Evolutionary conservation across 2,329 filamentous ascomycete genomes (phyloP).

Genomic region (Cercospora sp.): DNA sequence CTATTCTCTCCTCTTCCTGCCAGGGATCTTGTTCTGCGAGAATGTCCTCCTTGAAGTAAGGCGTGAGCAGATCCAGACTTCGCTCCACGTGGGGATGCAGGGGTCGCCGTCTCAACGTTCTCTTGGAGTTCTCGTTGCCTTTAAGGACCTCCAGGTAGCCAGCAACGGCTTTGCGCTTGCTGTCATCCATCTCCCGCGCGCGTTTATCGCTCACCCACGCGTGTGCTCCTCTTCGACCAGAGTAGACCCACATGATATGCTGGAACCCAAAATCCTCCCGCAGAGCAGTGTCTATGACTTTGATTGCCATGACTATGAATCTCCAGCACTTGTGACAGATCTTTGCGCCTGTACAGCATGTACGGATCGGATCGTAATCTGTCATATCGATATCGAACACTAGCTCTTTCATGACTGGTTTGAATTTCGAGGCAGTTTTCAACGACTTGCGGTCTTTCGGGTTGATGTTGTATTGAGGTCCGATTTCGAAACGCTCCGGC

Average conservation of each 20-base stretch:
- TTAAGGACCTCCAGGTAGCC: slow-evolving; percentile 88
- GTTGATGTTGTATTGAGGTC: slow-evolving; percentile 93
- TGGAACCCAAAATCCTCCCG: slow-evolving; percentile 95
- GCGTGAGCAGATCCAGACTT: slow-evolving; percentile 79
- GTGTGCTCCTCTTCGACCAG: slow-evolving; percentile 91
- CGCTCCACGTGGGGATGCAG: slow-evolving; percentile 86
- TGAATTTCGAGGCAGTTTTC: slow-evolving; percentile 76
- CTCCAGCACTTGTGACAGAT: slow-evolving; percentile 95
- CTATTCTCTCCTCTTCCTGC: slow-evolving; percentile 65
- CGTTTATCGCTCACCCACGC: slow-evolving; percentile 96
- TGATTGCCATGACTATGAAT: slow-evolving; percentile 97
- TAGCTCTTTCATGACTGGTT: slow-evolving; percentile 85
- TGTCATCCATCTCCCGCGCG: slow-evolving; percentile 80
- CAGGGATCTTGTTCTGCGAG: slow-evolving; percentile 86
- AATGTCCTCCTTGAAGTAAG: slow-evolving; percentile 80
- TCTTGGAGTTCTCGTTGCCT: slow-evolving; percentile 80
- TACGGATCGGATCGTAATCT: slow-evolving; percentile 95
- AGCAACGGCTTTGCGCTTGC: slow-evolving; percentile 79
- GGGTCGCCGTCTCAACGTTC: slow-evolving; percentile 78
- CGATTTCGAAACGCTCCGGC: slow-evolving; percentile 95
- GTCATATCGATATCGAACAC: slow-evolving; percentile 99
- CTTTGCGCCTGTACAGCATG: slow-evolving; percentile 88
- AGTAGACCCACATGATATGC: slow-evolving; percentile 98
- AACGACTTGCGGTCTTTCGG: slow-evolving; percentile 89
- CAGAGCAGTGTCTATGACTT: slow-evolving; percentile 82